Evolutionary conservation across 805 yeast genomes (phyloP).

Genomic region (Aciculoconidium aculeatum): DNA sequence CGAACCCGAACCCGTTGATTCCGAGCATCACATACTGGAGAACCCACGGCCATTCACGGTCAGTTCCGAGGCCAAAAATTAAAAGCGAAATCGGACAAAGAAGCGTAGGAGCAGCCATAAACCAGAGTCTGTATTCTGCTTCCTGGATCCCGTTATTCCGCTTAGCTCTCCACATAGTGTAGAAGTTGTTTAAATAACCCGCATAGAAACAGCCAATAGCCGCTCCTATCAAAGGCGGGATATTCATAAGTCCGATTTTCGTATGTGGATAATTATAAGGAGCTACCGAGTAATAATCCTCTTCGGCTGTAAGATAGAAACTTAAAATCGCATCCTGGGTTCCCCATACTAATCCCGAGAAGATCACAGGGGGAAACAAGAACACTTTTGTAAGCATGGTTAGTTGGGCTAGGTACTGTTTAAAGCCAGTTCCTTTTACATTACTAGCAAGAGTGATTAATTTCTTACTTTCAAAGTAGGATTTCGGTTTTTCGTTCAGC

Average conservation of each 20-base stretch:
- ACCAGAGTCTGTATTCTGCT: constrained; percentile 60
- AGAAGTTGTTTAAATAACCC: constrained; percentile 53
- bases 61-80: constrained; percentile 64
- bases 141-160: constrained; percentile 56
- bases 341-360: constrained; percentile 75
- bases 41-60: constrained; percentile 46
- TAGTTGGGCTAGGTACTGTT: constrained; percentile 55
- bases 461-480: constrained; percentile 43
- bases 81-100: constrained; percentile 59
- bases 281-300: constrained; percentile 54
- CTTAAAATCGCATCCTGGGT: constrained; percentile 72
- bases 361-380: constrained; percentile 57
- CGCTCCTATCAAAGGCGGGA: constrained; percentile 65
- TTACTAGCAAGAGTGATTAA: constrained; percentile 53
- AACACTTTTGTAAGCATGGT: constrained; percentile 48
- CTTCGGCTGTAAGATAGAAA: constrained; percentile 70
- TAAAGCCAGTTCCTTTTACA: constrained; percentile 57
- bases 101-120: constrained; percentile 48
- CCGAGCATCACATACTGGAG: constrained; percentile 57
- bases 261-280: constrained; percentile 64
- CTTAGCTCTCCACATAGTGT: constrained; percentile 57
- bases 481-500: constrained; percentile 12
- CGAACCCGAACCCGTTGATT: constrained; percentile 63
- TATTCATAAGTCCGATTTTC: constrained; percentile 71
- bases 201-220: constrained; percentile 61